Evolutionary conservation across 2,329 filamentous ascomycete species (phyloP).

Genomic region (Eurotiales sp.): DNA sequence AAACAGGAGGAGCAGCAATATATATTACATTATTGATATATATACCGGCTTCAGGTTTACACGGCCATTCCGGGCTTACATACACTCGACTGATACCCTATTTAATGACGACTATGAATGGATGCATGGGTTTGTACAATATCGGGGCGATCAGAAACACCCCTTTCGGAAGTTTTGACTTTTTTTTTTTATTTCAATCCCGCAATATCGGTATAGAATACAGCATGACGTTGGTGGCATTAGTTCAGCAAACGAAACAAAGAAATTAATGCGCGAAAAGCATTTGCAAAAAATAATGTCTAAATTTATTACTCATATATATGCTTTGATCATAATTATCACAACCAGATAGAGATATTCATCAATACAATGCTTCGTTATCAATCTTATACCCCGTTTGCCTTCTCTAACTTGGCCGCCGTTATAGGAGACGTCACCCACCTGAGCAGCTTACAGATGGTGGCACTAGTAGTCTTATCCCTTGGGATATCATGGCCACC

Average conservation of each 20-base stretch:
- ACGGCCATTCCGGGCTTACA: no score
- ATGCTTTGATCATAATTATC: background rate
- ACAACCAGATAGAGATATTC: background rate
- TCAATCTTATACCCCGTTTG: background rate
- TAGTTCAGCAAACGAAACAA: no score
- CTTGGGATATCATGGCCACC: slow-evolving; percentile 45
- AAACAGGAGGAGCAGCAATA: no score
- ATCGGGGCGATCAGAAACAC: no score
- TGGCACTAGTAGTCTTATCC: slow-evolving; percentile 24
- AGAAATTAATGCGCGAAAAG: no score
- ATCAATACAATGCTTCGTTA: background rate
- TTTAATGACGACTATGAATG: background rate
- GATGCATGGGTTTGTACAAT: background rate
- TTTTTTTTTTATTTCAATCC: background rate
- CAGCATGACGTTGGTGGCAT: no score
- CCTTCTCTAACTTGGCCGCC: slow-evolving; percentile 1
- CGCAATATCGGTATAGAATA: no score
- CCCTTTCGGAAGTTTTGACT: no score
- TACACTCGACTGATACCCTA: slow-evolving; percentile 6
- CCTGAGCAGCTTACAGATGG: slow-evolving; percentile 12
- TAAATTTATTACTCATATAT: no score
- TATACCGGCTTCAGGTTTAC: background rate
- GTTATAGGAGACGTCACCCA: slow-evolving; percentile 13
- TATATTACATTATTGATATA: background rate
- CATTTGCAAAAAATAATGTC: no score